phyloP scores from a whole-genome alignment of 768 basidiomycete species.

The Termitomyces sp. region DNA sequence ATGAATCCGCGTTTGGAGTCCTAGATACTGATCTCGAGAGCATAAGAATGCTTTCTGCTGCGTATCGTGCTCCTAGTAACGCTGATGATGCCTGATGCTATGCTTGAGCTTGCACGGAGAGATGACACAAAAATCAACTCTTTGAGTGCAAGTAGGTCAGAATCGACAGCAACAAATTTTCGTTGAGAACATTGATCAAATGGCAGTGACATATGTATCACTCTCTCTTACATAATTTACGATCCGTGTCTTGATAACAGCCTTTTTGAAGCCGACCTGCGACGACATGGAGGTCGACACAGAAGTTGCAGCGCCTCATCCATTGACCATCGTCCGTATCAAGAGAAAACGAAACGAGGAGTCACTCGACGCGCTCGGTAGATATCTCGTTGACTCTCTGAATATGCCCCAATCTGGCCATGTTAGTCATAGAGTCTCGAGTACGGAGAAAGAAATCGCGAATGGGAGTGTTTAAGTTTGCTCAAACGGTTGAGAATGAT shows the following conservation, averaged over 20 bases:
- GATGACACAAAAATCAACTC: neutral
- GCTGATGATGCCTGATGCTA: neutral
- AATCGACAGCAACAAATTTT: neutral
- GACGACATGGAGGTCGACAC: constrained; percentile 23
- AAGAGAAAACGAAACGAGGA: constrained; percentile 82
- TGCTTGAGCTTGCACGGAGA: neutral
- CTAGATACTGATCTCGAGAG: neutral
- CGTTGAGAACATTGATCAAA: neutral
- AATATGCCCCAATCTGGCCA: constrained; percentile 9
- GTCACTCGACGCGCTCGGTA: constrained; percentile 76
- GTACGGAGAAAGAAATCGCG: constrained; percentile 58
- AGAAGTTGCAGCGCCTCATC: constrained; percentile 22
- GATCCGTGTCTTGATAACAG: neutral
- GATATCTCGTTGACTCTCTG: constrained; percentile 16
- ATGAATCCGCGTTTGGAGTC: neutral
- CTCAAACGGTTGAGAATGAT: constrained; percentile 67
- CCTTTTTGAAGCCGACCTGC: neutral
- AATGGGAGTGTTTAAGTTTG: constrained; percentile 71
- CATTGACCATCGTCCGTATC: constrained; percentile 73
- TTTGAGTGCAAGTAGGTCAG: neutral
- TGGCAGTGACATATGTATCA: too few species aligned
- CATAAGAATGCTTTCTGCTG: neutral
- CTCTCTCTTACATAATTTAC: neutral
- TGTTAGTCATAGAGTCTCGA: constrained; percentile 45
- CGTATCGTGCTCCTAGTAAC: neutral